Conservation (phyloP, 805 yeast genomes). For the Zygoascus ofunaensis region DNA sequence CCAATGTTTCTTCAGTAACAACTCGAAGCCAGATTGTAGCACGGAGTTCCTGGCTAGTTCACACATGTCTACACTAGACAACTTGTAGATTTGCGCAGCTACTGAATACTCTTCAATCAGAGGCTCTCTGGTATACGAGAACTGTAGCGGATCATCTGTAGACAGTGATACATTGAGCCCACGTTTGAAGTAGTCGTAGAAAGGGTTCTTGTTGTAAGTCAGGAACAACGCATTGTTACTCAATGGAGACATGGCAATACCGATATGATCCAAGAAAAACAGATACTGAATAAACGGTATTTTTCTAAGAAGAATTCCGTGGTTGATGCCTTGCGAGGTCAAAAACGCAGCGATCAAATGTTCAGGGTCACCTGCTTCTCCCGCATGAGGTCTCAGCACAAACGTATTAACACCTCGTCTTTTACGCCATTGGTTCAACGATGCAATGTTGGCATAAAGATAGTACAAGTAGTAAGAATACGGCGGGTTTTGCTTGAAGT, state of each 20-base stretch:
- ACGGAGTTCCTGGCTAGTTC: slow-evolving; percentile 93
- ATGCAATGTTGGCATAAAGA: slow-evolving; percentile 74
- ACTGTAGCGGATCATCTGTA: slow-evolving; percentile 96
- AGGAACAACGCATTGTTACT: slow-evolving; percentile 93
- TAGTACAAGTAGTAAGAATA: slow-evolving; percentile 91
- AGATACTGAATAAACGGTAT: slow-evolving; percentile 91
- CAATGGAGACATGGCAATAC: slow-evolving; percentile 96
- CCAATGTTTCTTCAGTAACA: slow-evolving; percentile 83
- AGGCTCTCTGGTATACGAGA: slow-evolving; percentile 94
- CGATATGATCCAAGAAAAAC: slow-evolving; percentile 88
- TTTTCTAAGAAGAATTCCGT: slow-evolving; percentile 88
- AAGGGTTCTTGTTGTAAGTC: slow-evolving; percentile 95
- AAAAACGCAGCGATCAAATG: slow-evolving; percentile 85
- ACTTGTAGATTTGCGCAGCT: slow-evolving; percentile 94
- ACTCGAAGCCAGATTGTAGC: slow-evolving; percentile 88
- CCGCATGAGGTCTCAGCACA: slow-evolving; percentile 95
- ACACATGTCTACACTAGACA: slow-evolving; percentile 94
- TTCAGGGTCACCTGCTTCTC: slow-evolving; percentile 99
- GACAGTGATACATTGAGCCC: slow-evolving; percentile 92
- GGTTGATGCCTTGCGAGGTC: slow-evolving; percentile 87
- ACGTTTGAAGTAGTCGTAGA: slow-evolving; percentile 79
- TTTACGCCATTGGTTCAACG: slow-evolving; percentile 76
- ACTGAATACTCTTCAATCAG: slow-evolving; percentile 95
- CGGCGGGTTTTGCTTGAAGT: slow-evolving; percentile 77
- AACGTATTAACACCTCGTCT: slow-evolving; percentile 74